A percentile compares a stretch with the other conserved stretches of the same genome.
phyloP scores from a whole-genome alignment of 139 green algal genomes.

The Nannochloris sp. region DNA sequence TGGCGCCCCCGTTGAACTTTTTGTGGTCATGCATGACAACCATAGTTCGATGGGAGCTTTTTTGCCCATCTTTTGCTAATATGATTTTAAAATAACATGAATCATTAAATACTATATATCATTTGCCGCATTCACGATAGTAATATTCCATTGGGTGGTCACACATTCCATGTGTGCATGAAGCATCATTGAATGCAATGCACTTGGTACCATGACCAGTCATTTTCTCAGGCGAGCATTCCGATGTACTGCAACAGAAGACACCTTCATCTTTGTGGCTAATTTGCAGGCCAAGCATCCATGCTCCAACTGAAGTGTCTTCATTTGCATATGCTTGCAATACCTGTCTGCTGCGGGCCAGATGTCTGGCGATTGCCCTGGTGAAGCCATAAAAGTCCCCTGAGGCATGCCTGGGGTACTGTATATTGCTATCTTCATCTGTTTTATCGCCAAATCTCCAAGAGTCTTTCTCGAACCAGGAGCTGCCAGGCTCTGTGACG shows the following conservation, averaged over 20 bases:
- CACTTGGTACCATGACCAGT: no score
- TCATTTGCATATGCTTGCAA: constrained; percentile 61
- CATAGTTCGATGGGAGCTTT: no score
- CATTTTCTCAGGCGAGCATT: no score
- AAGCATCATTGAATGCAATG: no score
- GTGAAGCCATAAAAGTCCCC: constrained; percentile 48
- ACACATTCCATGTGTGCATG: no score
- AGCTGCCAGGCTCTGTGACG: constrained; percentile 36
- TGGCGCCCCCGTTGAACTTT: no score
- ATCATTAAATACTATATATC: no score
- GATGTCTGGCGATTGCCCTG: constrained; percentile 40
- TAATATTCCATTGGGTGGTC: no score
- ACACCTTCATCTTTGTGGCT: constrained; percentile 47
- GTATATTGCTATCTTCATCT: constrained; percentile 2
- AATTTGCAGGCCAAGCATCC: constrained; percentile 62
- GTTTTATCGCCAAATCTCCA: constrained; percentile 47
- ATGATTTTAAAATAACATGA: no score
- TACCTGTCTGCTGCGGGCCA: constrained; percentile 38
- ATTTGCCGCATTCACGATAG: no score
- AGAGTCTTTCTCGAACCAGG: constrained; percentile 52
- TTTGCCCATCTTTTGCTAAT: no score
- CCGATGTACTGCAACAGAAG: constrained; percentile 41
- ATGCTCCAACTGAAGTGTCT: constrained; percentile 62
- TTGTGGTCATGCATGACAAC: no score
- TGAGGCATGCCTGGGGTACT: neutral